Conservation (phyloP, 768 basidiomycete genomes). For the Fomitopsis pulvina region DNA sequence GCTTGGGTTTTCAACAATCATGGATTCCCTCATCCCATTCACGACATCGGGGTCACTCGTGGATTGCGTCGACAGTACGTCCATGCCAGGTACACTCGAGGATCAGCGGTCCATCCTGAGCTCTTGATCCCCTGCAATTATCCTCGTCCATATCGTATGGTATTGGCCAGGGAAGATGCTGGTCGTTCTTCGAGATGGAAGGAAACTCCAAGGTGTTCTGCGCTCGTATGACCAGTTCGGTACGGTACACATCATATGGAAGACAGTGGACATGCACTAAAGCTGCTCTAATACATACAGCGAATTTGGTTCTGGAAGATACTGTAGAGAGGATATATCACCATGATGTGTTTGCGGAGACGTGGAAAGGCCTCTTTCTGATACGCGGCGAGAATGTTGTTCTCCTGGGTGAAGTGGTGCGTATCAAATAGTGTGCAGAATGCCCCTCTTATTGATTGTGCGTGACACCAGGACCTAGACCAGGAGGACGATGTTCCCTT, state of each 20-base stretch:
- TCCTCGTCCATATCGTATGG: conserved; percentile 20
- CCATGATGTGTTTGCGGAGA: conserved; percentile 81
- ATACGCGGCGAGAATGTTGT: conserved; percentile 99
- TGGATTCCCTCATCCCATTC: conserved; percentile 97
- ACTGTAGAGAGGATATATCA: conserved; percentile 95
- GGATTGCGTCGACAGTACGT: conserved; percentile 99
- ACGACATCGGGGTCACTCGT: conserved; percentile 98
- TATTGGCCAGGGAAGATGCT: conserved; percentile 87
- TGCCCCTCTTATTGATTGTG: neutral
- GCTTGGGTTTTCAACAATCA: conserved; percentile 22
- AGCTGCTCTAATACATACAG: conserved; percentile 34
- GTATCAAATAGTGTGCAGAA: conserved; percentile 25
- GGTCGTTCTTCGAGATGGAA: conserved; percentile 91
- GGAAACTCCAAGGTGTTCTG: conserved; percentile 93
- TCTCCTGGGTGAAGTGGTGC: conserved; percentile 89
- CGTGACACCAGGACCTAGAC: conserved; percentile 70
- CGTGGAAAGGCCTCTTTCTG: conserved; percentile 83
- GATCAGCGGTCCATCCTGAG: conserved; percentile 19
- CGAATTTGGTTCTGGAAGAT: conserved; percentile 95
- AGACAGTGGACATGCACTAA: neutral
- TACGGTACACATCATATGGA: conserved; percentile 26
- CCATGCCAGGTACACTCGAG: conserved; percentile 39
- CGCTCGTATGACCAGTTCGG: conserved; percentile 99
- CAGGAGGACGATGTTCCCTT: conserved; percentile 84
- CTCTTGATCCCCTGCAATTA: conserved; percentile 12